Base-by-base conservation (phyloP, 2,329 filamentous ascomycete genomes). In the Elsinoe australis region DNA sequence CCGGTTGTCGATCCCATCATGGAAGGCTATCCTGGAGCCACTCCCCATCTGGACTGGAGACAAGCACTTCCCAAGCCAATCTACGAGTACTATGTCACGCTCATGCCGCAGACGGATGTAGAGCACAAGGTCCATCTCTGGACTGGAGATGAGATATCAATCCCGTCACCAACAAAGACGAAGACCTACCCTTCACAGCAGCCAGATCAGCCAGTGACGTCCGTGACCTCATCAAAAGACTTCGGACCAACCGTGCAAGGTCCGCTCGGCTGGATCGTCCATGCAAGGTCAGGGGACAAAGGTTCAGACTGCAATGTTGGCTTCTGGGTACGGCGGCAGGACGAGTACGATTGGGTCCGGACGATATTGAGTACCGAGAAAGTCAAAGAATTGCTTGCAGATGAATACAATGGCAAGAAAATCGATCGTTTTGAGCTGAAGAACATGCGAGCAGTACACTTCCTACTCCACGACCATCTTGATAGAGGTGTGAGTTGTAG, bases 351-450 rank as follows among this genome's bases (percentile, higher is more conserved):
- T 10, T 65, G 63, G 63, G 47, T 65, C 19, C 54, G 58, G 12
- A 54, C 52, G 6, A 28, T 61, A 3, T 52, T 64, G 6, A 57
- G 54, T n/a, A 49, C 54, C 2, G 54, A 58, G 3, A 59, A 41
- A 4, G 52, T 65, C 28, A 56, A 56, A 45, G 22, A 49, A 7
- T 38, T 65, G 38, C 39, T 65, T 28, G 60, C 53, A n/a, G 58
- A 61, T 10, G 63, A 65, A 50, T 63, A 59, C 31, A 55, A 57
- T 22, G 60, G 58, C 4, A 57, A 60, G 49, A 59, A 55, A 14
- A 60, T 70, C 31, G 64, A 67, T 52, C 57, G 65, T 1, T 64
- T 65, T 39, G 65, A 69, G 52, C 59, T 69, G 52, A 60, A 59
- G 1, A 58, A 62, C 12, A 61, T 69, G 15, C 54, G 56, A 19